phyloP scores from a whole-genome alignment of 495 filamentous ascomycete species.

The Hypoxylon trugodes region DNA sequence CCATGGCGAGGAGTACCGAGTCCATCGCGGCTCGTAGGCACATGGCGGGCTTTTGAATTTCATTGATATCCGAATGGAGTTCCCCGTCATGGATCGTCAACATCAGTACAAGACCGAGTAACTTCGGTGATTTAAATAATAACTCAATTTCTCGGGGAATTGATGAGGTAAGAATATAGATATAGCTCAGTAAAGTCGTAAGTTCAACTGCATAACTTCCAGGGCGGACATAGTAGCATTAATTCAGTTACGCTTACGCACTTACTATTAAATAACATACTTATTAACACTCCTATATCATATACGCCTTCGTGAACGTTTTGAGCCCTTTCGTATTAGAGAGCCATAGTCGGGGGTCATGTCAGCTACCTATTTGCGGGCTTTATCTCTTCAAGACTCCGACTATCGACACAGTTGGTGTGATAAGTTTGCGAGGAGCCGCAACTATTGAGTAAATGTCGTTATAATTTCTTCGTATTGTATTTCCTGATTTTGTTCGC shows the following conservation, averaged over 20 bases:
- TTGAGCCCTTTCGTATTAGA: not conserved
- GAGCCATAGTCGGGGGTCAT: not conserved
- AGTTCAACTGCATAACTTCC: not conserved
- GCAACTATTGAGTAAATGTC: no score
- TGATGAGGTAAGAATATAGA: not conserved
- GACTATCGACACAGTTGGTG: no score
- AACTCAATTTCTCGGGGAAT: no score
- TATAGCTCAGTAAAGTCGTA: not conserved
- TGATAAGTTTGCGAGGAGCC: no score
- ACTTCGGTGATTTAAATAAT: not conserved
- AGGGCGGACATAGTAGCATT: not conserved
- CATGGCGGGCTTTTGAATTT: constrained; percentile 32
- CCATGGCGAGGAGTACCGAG: constrained; percentile 48
- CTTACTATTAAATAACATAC: no score
- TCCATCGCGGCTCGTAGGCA: constrained; percentile 43
- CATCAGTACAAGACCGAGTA: constrained; percentile 36
- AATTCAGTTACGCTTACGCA: not conserved
- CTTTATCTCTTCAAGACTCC: not conserved
- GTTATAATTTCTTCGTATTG: not conserved
- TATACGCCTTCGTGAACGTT: not conserved
- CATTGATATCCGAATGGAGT: constrained; percentile 23
- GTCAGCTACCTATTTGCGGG: not conserved
- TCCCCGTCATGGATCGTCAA: constrained; percentile 44
- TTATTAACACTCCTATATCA: not conserved
- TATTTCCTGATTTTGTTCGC: no score